A percentile compares a stretch with the other conserved stretches of the same genome.
Conservation (phyloP, 495 filamentous ascomycete genomes). For the Zalerion maritima region DNA sequence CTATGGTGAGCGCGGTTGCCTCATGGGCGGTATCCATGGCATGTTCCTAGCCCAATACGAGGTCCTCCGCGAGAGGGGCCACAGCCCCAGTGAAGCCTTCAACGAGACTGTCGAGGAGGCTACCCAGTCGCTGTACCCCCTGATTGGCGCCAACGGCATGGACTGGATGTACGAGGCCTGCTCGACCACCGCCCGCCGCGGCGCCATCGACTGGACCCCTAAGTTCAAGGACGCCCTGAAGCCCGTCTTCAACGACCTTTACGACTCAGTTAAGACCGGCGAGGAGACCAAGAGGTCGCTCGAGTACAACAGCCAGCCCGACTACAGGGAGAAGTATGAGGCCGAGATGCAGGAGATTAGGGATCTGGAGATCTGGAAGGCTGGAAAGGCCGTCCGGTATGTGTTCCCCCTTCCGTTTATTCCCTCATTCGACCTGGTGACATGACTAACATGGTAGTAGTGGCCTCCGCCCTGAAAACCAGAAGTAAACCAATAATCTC, state of each 20-base stretch:
- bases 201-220: slow-evolving; percentile 96
- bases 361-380: slow-evolving; percentile 94
- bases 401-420: slow-evolving; percentile 9
- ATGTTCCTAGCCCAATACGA: slow-evolving; percentile 99
- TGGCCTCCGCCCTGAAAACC: slow-evolving; percentile 84
- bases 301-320: slow-evolving; percentile 84
- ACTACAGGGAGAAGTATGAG: slow-evolving; percentile 94
- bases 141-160: slow-evolving; percentile 95
- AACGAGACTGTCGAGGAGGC: slow-evolving; percentile 99
- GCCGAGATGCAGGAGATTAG: slow-evolving; percentile 93
- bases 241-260: slow-evolving; percentile 94
- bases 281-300: slow-evolving; percentile 85
- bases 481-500: slow-evolving; percentile 54
- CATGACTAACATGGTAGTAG: slow-evolving; percentile 22
- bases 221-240: slow-evolving; percentile 92
- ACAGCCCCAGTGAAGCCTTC: slow-evolving; percentile 96
- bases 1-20: slow-evolving; percentile 97
- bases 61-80: slow-evolving; percentile 95
- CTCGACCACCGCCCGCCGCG: slow-evolving; percentile 94
- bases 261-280: slow-evolving; percentile 78
- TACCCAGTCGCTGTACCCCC: slow-evolving; percentile 90
- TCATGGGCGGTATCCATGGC: slow-evolving; percentile 99
- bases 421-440: slow-evolving; percentile 6
- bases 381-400: slow-evolving; percentile 88
- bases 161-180: slow-evolving; percentile 99